Conservation (phyloP, 1,139 yeast species). For the Kodamaea derodonti region DNA sequence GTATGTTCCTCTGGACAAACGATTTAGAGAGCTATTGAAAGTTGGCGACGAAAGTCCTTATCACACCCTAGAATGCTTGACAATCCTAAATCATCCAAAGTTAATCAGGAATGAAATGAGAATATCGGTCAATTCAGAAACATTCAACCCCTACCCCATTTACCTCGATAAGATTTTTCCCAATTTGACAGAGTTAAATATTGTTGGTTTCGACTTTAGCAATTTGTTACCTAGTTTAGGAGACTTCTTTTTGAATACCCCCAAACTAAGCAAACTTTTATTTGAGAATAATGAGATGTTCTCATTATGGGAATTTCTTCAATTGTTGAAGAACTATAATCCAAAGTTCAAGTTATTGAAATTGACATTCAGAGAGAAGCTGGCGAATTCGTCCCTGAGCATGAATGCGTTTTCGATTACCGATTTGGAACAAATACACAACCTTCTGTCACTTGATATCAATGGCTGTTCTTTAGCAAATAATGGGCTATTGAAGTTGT, state of each 20-base stretch:
- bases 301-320: slow-evolving; percentile 26
- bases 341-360: slow-evolving; percentile 24
- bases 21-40: slow-evolving; percentile 11
- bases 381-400: slow-evolving; percentile 16
- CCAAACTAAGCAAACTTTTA: slow-evolving; percentile 19
- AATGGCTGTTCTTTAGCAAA: slow-evolving; percentile 31
- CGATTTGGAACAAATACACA: slow-evolving; percentile 24
- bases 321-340: slow-evolving; percentile 27
- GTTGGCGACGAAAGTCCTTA: slow-evolving; percentile 2
- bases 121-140: slow-evolving; percentile 13
- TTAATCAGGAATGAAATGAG: slow-evolving; percentile 11
- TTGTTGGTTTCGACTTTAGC: slow-evolving; percentile 31
- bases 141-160: slow-evolving; percentile 26
- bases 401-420: slow-evolving; percentile 23
- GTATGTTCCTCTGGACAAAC: slow-evolving; percentile 20
- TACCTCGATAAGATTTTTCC: slow-evolving; percentile 21
- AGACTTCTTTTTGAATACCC: slow-evolving; percentile 20
- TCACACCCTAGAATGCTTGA: slow-evolving; percentile 16
- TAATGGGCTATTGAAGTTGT: slow-evolving; percentile 29
- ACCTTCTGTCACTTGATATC: slow-evolving; percentile 29
- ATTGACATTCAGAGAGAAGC: slow-evolving; percentile 30
- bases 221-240: slow-evolving; percentile 28
- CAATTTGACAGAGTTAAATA: slow-evolving; percentile 21
- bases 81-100: slow-evolving; percentile 27
- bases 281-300: slow-evolving; percentile 35